Evolutionary conservation across 2,329 filamentous ascomycete genomes (phyloP).

Genomic region (Fusarium subtropicale): DNA sequence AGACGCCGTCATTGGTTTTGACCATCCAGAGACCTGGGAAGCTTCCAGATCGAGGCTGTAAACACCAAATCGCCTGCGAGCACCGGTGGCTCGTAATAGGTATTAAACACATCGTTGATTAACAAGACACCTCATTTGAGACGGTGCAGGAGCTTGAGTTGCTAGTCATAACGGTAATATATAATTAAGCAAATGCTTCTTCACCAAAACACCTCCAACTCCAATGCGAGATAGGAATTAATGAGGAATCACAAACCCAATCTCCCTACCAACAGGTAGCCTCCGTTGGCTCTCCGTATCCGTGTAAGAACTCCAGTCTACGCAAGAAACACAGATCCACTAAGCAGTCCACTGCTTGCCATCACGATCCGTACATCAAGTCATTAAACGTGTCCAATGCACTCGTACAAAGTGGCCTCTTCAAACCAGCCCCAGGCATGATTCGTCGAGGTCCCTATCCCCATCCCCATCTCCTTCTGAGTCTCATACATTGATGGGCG

Average conservation of each 20-base stretch:
- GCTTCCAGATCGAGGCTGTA: constrained; percentile 39
- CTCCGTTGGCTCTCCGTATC: constrained; percentile 34
- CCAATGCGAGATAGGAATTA: constrained; percentile 29
- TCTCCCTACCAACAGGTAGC: constrained; percentile 35
- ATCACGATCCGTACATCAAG: constrained; percentile 31
- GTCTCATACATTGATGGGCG: not conserved
- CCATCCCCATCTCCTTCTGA: constrained; percentile 2
- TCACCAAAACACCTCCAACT: constrained; percentile 45
- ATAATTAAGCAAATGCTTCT: constrained; percentile 33
- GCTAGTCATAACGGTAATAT: constrained; percentile 28
- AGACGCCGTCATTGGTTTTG: constrained; percentile 51
- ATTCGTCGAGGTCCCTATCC: not conserved
- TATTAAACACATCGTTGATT: not conserved
- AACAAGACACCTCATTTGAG: constrained; percentile 35
- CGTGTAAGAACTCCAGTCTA: constrained; percentile 43
- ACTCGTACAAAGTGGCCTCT: constrained; percentile 25
- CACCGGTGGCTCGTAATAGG: not conserved
- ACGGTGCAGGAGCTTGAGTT: constrained; percentile 5
- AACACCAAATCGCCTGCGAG: not conserved
- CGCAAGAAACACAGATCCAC: constrained; percentile 34
- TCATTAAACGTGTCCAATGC: constrained; percentile 35
- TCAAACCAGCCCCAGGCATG: not conserved
- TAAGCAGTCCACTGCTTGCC: constrained; percentile 43
- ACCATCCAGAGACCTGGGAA: constrained; percentile 46
- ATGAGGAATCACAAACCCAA: constrained; percentile 6